A percentile compares a stretch with the other conserved stretches of the same genome.
phyloP scores from a whole-genome alignment of 257 asterid genomes.

The Solanum bulbocastanum region DNA sequence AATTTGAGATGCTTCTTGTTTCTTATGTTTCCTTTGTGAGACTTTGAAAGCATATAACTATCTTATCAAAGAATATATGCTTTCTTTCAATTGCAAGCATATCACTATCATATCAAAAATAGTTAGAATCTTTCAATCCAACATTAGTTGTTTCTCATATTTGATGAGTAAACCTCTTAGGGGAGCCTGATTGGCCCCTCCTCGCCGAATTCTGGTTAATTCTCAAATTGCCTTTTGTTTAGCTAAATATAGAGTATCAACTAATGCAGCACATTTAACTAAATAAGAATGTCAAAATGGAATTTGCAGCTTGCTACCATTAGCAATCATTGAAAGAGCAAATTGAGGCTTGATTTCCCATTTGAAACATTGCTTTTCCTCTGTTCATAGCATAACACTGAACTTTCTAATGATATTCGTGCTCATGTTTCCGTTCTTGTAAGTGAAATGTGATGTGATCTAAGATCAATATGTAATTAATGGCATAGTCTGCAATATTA shows the following conservation, averaged over 20 bases:
- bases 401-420: neutral
- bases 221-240: neutral
- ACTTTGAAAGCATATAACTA: neutral
- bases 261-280: neutral
- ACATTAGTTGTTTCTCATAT: neutral
- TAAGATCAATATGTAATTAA: neutral
- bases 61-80: neutral
- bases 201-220: neutral
- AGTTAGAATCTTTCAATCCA: neutral
- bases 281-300: neutral
- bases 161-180: neutral
- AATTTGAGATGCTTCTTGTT: neutral
- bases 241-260: neutral
- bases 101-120: neutral
- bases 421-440: neutral
- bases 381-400: neutral
- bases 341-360: neutral
- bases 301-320: neutral
- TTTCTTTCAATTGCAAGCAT: neutral
- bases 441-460: neutral
- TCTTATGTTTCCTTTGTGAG: neutral
- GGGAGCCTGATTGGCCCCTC: neutral
- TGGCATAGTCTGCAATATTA: neutral
- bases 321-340: neutral
- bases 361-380: neutral